These are phyloP conservation scores for Cladobotryum protrusum DNA, from an alignment of 2,329 filamentous ascomycete species.

Conservation along the genomic window DNA sequence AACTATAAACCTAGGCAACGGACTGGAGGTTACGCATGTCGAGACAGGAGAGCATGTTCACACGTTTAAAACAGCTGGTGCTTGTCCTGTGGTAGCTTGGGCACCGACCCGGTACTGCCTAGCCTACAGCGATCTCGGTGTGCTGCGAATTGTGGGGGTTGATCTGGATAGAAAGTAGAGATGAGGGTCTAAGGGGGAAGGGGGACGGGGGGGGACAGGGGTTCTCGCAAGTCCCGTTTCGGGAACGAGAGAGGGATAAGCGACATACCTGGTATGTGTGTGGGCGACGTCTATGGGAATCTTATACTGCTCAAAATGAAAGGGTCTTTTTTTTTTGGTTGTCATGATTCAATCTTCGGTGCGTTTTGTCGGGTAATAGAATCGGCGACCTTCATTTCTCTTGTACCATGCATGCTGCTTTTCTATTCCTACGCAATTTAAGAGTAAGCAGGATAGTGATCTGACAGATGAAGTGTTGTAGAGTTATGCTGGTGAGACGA, in stretches of 20 bases:
- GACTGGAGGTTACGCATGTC: constrained; percentile 63
- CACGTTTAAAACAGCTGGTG: constrained; percentile 60
- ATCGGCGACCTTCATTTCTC: too few relatives aligned
- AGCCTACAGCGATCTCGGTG: constrained; percentile 65
- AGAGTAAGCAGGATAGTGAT: too few relatives aligned
- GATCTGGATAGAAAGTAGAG: constrained; percentile 39
- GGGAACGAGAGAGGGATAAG: not conserved
- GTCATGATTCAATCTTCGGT: too few relatives aligned
- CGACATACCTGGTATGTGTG: too few relatives aligned
- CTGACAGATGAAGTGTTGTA: too few relatives aligned
- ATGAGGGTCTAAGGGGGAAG: not conserved
- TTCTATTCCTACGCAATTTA: too few relatives aligned
- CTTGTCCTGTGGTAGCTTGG: constrained; percentile 66
- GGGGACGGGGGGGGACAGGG: not conserved
- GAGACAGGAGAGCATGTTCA: constrained; percentile 70
- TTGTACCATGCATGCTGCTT: too few relatives aligned
- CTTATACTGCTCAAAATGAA: not conserved
- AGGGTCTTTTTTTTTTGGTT: too few relatives aligned
- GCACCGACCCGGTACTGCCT: constrained; percentile 68
- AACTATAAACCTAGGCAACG: constrained; percentile 37
- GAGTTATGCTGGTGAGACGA: too few relatives aligned
- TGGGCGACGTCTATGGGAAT: not conserved
- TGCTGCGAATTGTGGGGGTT: constrained; percentile 61
- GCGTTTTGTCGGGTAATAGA: too few relatives aligned
- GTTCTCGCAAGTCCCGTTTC: not conserved